phyloP scores from a whole-genome alignment of 345 rosid genomes.

The Toxicodendron radicans region DNA sequence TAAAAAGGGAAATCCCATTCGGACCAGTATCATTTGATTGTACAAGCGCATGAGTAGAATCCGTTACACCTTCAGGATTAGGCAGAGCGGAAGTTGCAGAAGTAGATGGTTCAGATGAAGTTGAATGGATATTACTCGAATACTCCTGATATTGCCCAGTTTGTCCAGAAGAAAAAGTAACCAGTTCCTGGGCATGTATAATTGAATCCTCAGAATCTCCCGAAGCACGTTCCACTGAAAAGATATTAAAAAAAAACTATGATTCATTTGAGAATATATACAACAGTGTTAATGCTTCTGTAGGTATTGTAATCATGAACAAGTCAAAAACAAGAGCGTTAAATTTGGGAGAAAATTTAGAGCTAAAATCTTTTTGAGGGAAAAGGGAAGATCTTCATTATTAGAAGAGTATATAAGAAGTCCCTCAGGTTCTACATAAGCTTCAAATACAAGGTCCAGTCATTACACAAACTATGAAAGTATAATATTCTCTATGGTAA shows the following conservation, averaged over 20 bases:
- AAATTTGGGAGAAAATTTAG: not conserved
- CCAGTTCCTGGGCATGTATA: conserved; percentile 52
- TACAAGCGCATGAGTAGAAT: conserved; percentile 44
- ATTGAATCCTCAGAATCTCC: conserved; percentile 45
- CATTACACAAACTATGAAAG: not conserved
- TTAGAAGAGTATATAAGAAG: not conserved
- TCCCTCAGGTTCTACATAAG: not conserved
- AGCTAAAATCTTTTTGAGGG: not conserved
- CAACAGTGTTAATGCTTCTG: not conserved
- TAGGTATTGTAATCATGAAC: not conserved
- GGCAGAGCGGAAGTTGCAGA: conserved; percentile 35
- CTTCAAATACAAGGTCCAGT: not conserved
- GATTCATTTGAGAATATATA: not conserved
- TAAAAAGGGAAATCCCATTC: conserved; percentile 70
- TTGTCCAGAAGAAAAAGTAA: conserved; percentile 43
- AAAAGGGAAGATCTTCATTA: not conserved
- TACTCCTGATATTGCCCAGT: conserved; percentile 32
- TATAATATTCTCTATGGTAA: not conserved
- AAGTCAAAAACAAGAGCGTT: not conserved
- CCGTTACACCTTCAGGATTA: conserved; percentile 28
- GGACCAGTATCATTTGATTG: conserved; percentile 39
- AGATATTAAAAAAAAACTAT: conserved; percentile 2
- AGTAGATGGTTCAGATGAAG: conserved; percentile 51
- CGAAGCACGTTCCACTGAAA: conserved; percentile 55
- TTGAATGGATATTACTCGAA: conserved; percentile 41